Evolutionary conservation across 148 eudicot genomes (phyloP).

Genomic region (Camellia lanceoleosa): DNA sequence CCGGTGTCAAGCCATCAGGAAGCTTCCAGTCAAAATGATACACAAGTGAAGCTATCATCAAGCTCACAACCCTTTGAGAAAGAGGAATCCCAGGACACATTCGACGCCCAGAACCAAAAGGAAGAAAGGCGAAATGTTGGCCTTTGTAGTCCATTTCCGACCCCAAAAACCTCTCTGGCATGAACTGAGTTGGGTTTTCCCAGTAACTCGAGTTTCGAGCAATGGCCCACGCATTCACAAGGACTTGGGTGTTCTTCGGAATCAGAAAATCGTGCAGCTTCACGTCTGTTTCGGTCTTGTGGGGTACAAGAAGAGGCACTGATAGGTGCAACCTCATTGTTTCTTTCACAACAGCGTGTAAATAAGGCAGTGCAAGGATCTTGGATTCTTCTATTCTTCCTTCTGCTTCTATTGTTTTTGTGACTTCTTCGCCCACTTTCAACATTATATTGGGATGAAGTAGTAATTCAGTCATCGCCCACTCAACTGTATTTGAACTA

Average conservation of each 20-base stretch:
- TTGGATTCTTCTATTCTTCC: constrained; percentile 6
- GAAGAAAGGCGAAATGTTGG: too few species aligned
- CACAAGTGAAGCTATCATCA: too few species aligned
- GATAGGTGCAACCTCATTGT: constrained; percentile 15
- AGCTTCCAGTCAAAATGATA: too few species aligned
- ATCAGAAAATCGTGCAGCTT: background rate
- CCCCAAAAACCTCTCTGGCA: constrained; percentile 2
- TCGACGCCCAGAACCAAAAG: too few species aligned
- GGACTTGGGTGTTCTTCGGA: constrained; percentile 10
- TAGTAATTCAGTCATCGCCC: constrained; percentile 14
- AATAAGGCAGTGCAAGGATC: constrained; percentile 1
- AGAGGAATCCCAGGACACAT: too few species aligned
- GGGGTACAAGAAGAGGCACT: constrained; percentile 8
- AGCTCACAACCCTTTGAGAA: too few species aligned
- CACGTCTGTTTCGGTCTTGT: constrained; percentile 2
- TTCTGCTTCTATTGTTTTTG: background rate
- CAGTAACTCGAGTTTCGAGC: background rate
- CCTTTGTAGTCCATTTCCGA: background rate
- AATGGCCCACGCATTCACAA: background rate
- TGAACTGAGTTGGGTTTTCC: background rate
- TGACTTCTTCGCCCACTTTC: background rate
- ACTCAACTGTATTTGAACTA: background rate
- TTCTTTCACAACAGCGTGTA: constrained; percentile 12
- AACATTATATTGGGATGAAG: background rate
- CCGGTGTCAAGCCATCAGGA: too few species aligned